Base-by-base conservation (phyloP, 2,329 filamentous ascomycete genomes). In the Fusarium proliferatum region DNA sequence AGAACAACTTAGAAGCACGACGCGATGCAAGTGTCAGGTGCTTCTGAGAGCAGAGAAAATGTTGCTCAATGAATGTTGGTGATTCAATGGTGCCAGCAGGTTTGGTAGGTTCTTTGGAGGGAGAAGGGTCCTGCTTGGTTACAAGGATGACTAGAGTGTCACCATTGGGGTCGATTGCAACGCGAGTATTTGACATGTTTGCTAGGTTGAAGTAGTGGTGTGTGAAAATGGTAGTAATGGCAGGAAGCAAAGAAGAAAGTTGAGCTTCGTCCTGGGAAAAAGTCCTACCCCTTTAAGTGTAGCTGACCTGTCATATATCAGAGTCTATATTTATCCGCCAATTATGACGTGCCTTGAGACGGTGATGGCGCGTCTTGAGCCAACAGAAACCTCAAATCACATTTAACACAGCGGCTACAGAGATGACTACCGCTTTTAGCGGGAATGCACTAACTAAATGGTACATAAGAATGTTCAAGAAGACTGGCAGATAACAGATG, bases 11-110 rank as follows among this genome's bases (percentile, higher is more conserved):
- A 4, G 46, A 28, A 11, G 58, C 48, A 8, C 62, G 62, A 13
- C n/a, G 62, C 2, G 58, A 65, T 11, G 62, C 41, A n/a, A 65
- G 26, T 17, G 41, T 48, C 3, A 65, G 19, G 6, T 65, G 62
- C 11, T 63, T 65, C 16, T 42, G 46, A 6, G 58, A 63, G 12
- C 62, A 65, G 19, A 63, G 16, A 16, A 65, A 64, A 6, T 41
- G 62, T 5, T 42, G 55, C 7, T 65, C 58, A 1, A 13, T n/a
- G 2, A 21, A 23, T 11, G n/a, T 13, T 6, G 12, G 33, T 1
- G 30, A 13, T 2, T 56, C 11, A 3, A 42, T 8, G 1, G 41
- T 38, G 19, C 16, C 26, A 23, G 48, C n/a, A 19, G 16, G 16
- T 52, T 36, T 5, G 9, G 8, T 19, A n/a, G 8, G 2, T 36